phyloP scores from a whole-genome alignment of 2,329 filamentous ascomycete genomes.

The Alternaria arborescens region DNA sequence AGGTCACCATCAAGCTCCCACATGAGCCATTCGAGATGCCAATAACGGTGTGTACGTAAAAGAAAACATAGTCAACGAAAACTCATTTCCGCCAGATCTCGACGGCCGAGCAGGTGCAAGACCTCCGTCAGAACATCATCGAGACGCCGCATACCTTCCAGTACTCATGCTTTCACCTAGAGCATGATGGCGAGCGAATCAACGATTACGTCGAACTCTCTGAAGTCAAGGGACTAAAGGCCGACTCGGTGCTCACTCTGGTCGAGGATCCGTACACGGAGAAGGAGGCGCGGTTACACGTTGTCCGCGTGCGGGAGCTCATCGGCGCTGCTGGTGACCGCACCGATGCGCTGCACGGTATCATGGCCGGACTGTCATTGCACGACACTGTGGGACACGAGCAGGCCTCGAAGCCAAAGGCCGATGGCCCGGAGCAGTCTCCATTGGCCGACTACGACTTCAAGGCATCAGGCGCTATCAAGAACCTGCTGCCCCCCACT shows the following conservation, averaged over 20 bases:
- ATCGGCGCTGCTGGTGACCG: slow-evolving; percentile 91
- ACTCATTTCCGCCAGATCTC: slow-evolving; percentile 70
- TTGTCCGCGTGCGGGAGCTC: slow-evolving; percentile 88
- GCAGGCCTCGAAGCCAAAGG: slow-evolving; percentile 37
- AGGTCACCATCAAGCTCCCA: slow-evolving; percentile 82
- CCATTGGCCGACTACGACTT: slow-evolving; percentile 78
- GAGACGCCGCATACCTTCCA: slow-evolving; percentile 92
- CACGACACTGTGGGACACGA: slow-evolving; percentile 76
- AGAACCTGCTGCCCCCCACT: slow-evolving; percentile 72
- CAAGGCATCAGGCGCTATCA: slow-evolving; percentile 70
- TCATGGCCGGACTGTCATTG: slow-evolving; percentile 83
- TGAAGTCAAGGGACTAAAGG: slow-evolving; percentile 80
- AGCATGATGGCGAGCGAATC: slow-evolving; percentile 86
- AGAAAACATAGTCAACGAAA: not conserved
- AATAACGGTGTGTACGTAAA: slow-evolving; percentile 72
- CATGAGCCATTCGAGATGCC: slow-evolving; percentile 81
- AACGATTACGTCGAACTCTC: slow-evolving; percentile 95
- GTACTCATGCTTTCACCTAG: slow-evolving; percentile 98
- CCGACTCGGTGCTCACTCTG: slow-evolving; percentile 80
- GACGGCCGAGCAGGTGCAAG: slow-evolving; percentile 94
- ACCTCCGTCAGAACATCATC: slow-evolving; percentile 95
- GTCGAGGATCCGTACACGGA: slow-evolving; percentile 97
- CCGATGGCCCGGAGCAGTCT: slow-evolving; percentile 46
- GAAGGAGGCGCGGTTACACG: slow-evolving; percentile 95
- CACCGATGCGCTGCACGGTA: slow-evolving; percentile 84